Conservation (phyloP, 2,329 filamentous ascomycete species). For the Lachnellula cervina region DNA sequence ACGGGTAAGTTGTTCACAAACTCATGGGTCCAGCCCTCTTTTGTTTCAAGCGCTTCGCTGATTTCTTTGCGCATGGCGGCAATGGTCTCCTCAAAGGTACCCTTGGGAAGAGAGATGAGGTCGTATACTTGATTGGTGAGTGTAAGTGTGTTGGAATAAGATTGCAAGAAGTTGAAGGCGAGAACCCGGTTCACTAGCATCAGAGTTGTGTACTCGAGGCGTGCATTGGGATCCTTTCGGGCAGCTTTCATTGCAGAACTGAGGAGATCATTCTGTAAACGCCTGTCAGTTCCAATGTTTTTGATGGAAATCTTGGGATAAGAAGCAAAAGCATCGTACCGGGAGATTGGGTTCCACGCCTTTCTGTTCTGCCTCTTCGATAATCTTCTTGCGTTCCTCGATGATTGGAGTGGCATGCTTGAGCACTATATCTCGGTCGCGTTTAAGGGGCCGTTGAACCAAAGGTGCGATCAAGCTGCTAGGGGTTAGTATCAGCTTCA, state of each 20-base stretch:
- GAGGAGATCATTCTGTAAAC: neutral
- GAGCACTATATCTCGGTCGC: conserved; percentile 6
- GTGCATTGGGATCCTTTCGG: neutral
- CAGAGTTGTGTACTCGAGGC: neutral
- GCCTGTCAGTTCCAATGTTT: neutral
- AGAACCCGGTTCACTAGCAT: neutral
- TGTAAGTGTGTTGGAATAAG: neutral
- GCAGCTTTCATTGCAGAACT: neutral
- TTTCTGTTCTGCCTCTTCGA: neutral
- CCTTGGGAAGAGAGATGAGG: neutral
- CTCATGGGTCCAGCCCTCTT: neutral
- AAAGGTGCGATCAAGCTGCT: neutral
- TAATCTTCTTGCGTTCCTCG: conserved; percentile 14
- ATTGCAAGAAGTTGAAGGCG: neutral
- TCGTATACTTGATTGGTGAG: neutral
- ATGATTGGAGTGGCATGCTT: conserved; percentile 14
- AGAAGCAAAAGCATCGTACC: neutral
- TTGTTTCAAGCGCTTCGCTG: neutral
- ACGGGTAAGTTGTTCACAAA: neutral
- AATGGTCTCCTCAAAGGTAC: neutral
- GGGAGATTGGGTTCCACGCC: neutral
- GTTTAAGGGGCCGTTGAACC: conserved; percentile 3
- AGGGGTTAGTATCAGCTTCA: neutral
- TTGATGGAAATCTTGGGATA: neutral
- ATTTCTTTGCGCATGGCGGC: neutral